These are phyloP conservation scores for Zelopaecilomyces penicillatus DNA, from an alignment of 2,329 filamentous ascomycete species.

Conservation along the genomic window DNA sequence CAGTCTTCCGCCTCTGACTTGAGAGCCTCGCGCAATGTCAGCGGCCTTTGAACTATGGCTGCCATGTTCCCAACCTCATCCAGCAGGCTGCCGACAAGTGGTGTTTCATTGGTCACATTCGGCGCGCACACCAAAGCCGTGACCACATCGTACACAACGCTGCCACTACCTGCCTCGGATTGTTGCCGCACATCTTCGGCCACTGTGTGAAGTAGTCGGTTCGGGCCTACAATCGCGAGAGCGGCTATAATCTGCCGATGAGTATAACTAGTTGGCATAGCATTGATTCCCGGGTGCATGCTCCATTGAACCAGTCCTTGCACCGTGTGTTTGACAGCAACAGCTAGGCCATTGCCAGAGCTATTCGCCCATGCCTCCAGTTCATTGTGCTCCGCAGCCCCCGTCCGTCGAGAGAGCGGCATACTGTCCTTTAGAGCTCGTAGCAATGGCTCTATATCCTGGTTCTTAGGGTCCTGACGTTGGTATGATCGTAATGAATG, in stretches of 20 bases:
- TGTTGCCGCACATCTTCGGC: slow-evolving; percentile 60
- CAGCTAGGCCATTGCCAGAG: slow-evolving; percentile 45
- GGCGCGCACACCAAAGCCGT: slow-evolving; percentile 63
- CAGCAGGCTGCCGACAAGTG: slow-evolving; percentile 20
- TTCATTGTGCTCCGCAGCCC: slow-evolving; percentile 55
- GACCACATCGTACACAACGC: slow-evolving; percentile 60
- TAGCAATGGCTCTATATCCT: slow-evolving; percentile 62
- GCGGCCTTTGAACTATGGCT: slow-evolving; percentile 33
- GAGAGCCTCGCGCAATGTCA: slow-evolving; percentile 54
- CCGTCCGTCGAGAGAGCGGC: slow-evolving; percentile 51
- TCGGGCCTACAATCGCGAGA: slow-evolving; percentile 53
- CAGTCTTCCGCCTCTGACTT: slow-evolving; percentile 50
- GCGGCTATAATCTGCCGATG: slow-evolving; percentile 60
- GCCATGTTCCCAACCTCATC: slow-evolving; percentile 29
- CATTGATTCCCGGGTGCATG: slow-evolving; percentile 44
- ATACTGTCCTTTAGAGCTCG: slow-evolving; percentile 54
- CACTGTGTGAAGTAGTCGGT: slow-evolving; percentile 50
- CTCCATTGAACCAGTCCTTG: slow-evolving; percentile 61
- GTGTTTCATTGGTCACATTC: slow-evolving; percentile 39
- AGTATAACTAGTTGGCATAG: slow-evolving; percentile 58
- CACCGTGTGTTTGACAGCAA: slow-evolving; percentile 52
- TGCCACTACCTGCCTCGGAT: slow-evolving; percentile 49
- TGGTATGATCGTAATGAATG: slow-evolving; percentile 59
- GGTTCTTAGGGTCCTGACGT: slow-evolving; percentile 55
- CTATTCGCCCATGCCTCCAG: slow-evolving; percentile 58